Conservation (phyloP, 495 filamentous ascomycete species). For the Penicilliopsis zonata region DNA sequence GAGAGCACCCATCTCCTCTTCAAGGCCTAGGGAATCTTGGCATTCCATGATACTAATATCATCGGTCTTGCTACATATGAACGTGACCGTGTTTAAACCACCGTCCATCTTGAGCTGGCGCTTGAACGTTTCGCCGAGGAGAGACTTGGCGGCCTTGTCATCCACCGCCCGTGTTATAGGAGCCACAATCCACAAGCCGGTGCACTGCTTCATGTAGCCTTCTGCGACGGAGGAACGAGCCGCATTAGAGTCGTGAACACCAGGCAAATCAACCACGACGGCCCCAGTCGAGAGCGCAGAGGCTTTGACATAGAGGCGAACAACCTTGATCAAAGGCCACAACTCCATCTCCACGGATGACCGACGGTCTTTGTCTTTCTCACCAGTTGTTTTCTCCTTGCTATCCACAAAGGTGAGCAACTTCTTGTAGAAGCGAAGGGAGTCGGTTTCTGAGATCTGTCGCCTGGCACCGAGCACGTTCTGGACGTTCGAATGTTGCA, state of each 20-base stretch:
- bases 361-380: no score
- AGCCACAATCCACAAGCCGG: slow-evolving; percentile 41
- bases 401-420: slow-evolving; percentile 40
- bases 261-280: slow-evolving; percentile 56
- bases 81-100: slow-evolving; percentile 40
- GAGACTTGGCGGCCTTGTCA: slow-evolving; percentile 48
- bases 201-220: slow-evolving; percentile 46
- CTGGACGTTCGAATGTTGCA: slow-evolving; percentile 15
- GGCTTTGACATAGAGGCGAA: slow-evolving; percentile 45
- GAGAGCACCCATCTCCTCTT: no score
- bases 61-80: slow-evolving; percentile 61
- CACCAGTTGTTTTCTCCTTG: slow-evolving; percentile 35
- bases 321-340: slow-evolving; percentile 58
- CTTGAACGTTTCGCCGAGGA: slow-evolving; percentile 50
- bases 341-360: no score
- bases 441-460: slow-evolving; percentile 22
- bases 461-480: slow-evolving; percentile 36
- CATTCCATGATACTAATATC: slow-evolving; percentile 47
- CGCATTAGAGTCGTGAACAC: slow-evolving; percentile 52
- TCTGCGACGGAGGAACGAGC: slow-evolving; percentile 49
- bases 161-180: slow-evolving; percentile 55
- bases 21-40: slow-evolving; percentile 29
- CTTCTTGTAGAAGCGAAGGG: slow-evolving; percentile 27
- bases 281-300: slow-evolving; percentile 45
- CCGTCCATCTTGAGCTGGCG: slow-evolving; percentile 56